Evolutionary conservation across 2,329 filamentous ascomycete species (phyloP), one percentile per base, ranked within the genome.

Genomic region (Endoconidiophora laricicola): DNA sequence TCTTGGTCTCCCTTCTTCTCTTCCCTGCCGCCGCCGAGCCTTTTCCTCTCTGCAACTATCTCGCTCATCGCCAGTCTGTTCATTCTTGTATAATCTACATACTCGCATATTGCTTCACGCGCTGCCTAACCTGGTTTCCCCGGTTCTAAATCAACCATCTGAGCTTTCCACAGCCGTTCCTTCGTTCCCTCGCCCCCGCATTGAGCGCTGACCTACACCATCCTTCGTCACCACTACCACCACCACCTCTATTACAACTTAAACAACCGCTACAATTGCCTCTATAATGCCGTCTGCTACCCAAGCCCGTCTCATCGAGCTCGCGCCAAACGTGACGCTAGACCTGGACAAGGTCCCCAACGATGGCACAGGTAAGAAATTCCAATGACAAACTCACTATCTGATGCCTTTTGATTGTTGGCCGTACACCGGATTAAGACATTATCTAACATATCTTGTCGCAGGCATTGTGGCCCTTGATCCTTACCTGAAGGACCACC

Each of bases 401-500:
- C 10, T 6, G 10, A 5, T 29, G 26, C 26, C 26, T 10, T 29
- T 29, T 6, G 6, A 7, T 33, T 7, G 29, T 26, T 23, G 40
- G 20, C 10, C 24, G 20, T 39, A 41, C 12, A 36, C 29, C 43
- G 38, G 26, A 33, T 20, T 46, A 14, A 33, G 6, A 29, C 18
- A 18, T 46, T 6, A 36, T 22, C 22, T 45, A 50, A 50, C 42
- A 16, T 23, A 6, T 14, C 14, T 39, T 23, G 29, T 33, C 29
- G 40, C 61, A 94, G 91, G 90, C 58, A 87, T 95, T 48, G 66
- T 93, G 56, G 69, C 84, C 63, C 73, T 96, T 53, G 91, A 98
- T 62, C 86, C 88, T 43, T 96, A 82, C 77, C 78, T 98, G 49
- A 76, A 78, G 48, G 90, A 91, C 3, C 95, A 93, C 71, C 76